Evolutionary conservation across 352 stramenopile genomes (phyloP), one percentile per base, ranked within the genome.

Genomic region (Globisporangium camurandrum): DNA sequence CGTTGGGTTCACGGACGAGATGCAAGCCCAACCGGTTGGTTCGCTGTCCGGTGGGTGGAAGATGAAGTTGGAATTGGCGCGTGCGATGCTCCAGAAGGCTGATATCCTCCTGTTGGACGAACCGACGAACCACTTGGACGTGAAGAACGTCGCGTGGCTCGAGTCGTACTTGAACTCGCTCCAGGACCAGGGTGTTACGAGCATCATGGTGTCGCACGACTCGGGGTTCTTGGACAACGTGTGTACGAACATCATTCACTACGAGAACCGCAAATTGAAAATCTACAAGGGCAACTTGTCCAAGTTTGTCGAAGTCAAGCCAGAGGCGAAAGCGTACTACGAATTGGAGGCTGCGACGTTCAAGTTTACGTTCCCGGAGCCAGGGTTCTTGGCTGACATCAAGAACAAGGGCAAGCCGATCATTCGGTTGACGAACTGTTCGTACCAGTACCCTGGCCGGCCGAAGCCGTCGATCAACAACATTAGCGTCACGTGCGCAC

Each of bases 221-320:
- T 90, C 95, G 22, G 84, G 86, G 14, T 99, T 99, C 75, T 69
- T 99, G 19, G 97, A 99, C 79, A 97, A 95, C 60, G 93, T 98
- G 12, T 97, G 86, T 61, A 98, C 96, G 2, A 96, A 99, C 77
- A 97, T 97, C 24, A 96, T 99, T 52, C 89, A 98, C 74, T 98
- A 98, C 79, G 91, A 98, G 64, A 92, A 80, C 61, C 93, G 76
- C 44, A 89, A 93, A 78, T 66, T 93, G 41, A 89, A 89, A 76
- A 89, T 77, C 52, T 93, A 93, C 73, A 87, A 88, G 66, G 83
- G 83, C 16, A 92, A 89, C 66, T 69, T 93, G 2, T 89, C 78
- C 2, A 69, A 83, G 54, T 93, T 93, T 50, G 83, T 93, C 9
- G 73, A 92, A 67, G 60, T 85, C 46, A 87, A 91, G 69, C 84